Evolutionary conservation across 345 rosid genomes (phyloP), one percentile per base, ranked within the genome.

Genomic region (Eucalyptus erythrocorys): DNA sequence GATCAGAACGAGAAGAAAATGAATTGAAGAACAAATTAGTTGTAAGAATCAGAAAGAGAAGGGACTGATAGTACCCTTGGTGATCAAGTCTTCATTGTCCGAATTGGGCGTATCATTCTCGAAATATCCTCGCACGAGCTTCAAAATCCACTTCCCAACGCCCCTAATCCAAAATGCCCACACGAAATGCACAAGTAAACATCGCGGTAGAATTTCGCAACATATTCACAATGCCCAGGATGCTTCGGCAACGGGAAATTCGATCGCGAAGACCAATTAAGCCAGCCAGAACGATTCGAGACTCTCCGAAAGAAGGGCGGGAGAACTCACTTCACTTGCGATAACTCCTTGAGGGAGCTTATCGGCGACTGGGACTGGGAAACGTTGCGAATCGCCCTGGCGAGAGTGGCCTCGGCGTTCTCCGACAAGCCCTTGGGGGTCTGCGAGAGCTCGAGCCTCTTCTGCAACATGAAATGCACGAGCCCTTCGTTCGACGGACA

Each of bases 101-200:
- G 98, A 94, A 94, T 84, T 57, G 85, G 82, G 92, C 59, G 91
- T 89, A 85, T 87, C 94, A 88, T 47, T 86, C 42, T 91, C 93
- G 89, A 96, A 97, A 91, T 93, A 94, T 82, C 95, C 96, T 91
- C 94, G 91, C 95, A 94, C 89, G 79, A 93, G 93, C 93, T 87
- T 95, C 87, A 97, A 55, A 90, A 96, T 93, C 99, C 97, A 97
- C 89, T 96, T 96, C 34, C 99, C 99, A 27, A 96, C 93, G 47
- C 99, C 99, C 96, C 99, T 96, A 50, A n/a, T 88, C 88, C 89
- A 90, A 43, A 22, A 59, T 47, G 66, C 59, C 88, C 59, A 89
- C 45, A 71, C 1, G 34, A 30, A 48, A 90, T 24, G 85, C 87
- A 57, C 85, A 86, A 90, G 82, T 50, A 85, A 87, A 87, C 42